phyloP scores from a whole-genome alignment of 129 eudicot species.

The Helichrysum umbraculigerum region DNA sequence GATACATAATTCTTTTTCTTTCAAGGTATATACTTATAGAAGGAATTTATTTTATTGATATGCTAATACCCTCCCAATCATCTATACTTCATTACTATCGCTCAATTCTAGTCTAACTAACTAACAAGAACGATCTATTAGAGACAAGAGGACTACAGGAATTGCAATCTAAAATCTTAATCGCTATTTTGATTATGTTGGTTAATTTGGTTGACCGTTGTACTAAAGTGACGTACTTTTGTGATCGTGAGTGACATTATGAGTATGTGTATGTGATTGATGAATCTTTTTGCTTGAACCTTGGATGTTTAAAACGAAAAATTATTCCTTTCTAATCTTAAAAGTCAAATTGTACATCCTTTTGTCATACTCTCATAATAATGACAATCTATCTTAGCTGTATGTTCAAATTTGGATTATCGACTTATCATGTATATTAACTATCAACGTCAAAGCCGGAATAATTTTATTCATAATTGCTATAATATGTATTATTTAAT shows the following conservation, averaged over 20 bases:
- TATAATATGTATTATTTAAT: background rate
- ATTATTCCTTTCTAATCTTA: background rate
- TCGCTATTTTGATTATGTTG: background rate
- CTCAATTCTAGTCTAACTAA: background rate
- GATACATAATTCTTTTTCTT: background rate
- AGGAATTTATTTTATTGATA: background rate
- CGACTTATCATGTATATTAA: background rate
- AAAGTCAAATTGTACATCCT: constrained; percentile 15
- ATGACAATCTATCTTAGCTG: constrained; percentile 14
- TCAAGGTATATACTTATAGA: background rate
- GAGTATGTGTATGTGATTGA: background rate
- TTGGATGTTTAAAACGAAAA: background rate
- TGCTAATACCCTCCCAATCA: background rate
- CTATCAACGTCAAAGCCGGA: background rate
- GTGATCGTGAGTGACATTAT: background rate
- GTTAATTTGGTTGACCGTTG: background rate
- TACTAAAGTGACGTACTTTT: too few relatives aligned
- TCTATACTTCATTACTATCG: background rate
- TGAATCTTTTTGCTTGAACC: background rate
- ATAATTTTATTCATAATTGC: background rate
- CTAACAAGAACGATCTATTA: background rate
- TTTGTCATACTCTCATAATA: constrained; percentile 22
- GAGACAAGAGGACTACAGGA: constrained; percentile 12
- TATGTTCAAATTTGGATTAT: constrained; percentile 3
- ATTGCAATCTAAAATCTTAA: background rate